Evolutionary conservation across 129 eudicot species (phyloP).

Genomic region (Tanacetum coccineum): DNA sequence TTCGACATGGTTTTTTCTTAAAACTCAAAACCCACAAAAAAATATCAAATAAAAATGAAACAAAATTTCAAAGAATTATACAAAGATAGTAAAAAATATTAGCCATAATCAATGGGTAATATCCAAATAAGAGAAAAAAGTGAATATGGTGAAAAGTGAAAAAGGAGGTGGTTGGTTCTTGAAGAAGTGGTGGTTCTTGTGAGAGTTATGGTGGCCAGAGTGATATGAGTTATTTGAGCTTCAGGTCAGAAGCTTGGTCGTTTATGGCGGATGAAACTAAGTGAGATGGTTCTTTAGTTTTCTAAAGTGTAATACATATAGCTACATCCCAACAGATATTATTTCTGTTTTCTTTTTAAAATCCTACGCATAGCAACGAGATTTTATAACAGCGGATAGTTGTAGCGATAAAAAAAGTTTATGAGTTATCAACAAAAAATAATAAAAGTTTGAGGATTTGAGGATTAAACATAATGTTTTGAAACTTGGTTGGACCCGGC

Average conservation of each 20-base stretch:
- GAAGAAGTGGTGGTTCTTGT: constrained; percentile 18
- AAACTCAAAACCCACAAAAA: background rate
- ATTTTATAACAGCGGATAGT: too few species aligned
- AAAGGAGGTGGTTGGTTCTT: constrained; percentile 24
- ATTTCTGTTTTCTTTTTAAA: too few species aligned
- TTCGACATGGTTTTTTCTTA: constrained; percentile 26
- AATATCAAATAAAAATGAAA: too few species aligned
- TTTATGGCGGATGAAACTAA: constrained; percentile 25
- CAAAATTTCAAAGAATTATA: background rate
- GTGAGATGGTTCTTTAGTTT: constrained; percentile 6
- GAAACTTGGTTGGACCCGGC: too few species aligned
- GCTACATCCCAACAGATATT: background rate
- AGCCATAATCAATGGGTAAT: constrained; percentile 40
- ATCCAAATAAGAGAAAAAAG: constrained; percentile 12
- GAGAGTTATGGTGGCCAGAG: constrained; percentile 28
- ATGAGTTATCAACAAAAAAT: too few species aligned
- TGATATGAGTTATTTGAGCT: constrained; percentile 31
- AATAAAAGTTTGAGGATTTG: too few species aligned
- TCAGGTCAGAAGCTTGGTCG: constrained; percentile 21
- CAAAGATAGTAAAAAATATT: constrained; percentile 19
- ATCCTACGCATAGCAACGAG: too few species aligned
- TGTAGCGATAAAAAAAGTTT: too few species aligned
- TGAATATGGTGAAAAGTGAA: constrained; percentile 9
- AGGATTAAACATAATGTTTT: too few species aligned
- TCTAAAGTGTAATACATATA: background rate